A percentile compares a stretch with the other conserved stretches of the same genome.
Evolutionary conservation across 169 alveolate species (phyloP).

Genomic region (Eimeria sp.): DNA sequence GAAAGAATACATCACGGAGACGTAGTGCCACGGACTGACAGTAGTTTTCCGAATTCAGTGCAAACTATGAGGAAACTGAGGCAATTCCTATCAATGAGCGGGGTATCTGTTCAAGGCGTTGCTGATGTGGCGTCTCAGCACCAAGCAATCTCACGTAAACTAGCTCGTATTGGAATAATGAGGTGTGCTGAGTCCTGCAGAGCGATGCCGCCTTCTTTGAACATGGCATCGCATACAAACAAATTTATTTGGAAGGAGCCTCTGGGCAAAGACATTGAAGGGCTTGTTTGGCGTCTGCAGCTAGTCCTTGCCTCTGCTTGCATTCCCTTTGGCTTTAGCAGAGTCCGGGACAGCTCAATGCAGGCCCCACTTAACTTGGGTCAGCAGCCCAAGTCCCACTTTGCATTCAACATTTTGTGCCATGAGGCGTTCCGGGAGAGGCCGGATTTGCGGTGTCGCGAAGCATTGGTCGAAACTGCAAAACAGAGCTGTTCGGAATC

Average conservation of each 20-base stretch:
- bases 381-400: slow-evolving; percentile 21
- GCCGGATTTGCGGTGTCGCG: slow-evolving; percentile 34
- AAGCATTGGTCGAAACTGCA: neutral
- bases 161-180: neutral
- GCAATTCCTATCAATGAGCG: slow-evolving; percentile 7
- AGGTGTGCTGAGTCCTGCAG: slow-evolving; percentile 30
- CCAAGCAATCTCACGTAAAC: slow-evolving; percentile 12
- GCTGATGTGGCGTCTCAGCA: slow-evolving; percentile 50
- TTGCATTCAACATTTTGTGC: slow-evolving; percentile 44
- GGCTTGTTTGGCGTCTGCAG: slow-evolving; percentile 76
- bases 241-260: neutral
- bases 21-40: neutral
- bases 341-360: slow-evolving; percentile 2
- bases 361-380: slow-evolving; percentile 31
- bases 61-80: neutral
- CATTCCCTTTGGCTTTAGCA: slow-evolving; percentile 62
- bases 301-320: slow-evolving; percentile 39
- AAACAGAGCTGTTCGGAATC: neutral
- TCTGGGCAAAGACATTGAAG: slow-evolving; percentile 17
- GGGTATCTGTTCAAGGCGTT: slow-evolving; percentile 49
- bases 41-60: neutral
- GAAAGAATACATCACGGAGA: slow-evolving; percentile 1
- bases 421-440: slow-evolving; percentile 59
- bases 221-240: neutral
- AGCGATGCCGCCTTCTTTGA: slow-evolving; percentile 21